Base-by-base conservation (phyloP, 345 rosid genomes). In the Psidium friedrichsthalianum region DNA sequence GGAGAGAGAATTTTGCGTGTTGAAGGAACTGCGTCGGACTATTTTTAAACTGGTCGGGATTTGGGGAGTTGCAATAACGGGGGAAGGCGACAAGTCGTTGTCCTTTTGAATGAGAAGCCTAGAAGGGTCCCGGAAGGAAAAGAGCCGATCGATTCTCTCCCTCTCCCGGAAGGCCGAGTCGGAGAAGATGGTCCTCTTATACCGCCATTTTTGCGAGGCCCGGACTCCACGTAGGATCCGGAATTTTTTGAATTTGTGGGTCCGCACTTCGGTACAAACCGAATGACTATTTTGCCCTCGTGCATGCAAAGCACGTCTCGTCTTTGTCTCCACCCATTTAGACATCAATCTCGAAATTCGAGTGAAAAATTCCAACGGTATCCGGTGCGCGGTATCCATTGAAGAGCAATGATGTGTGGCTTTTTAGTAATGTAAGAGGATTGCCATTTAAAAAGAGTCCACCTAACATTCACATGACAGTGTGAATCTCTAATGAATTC, bases 391-490 rank as follows among this genome's bases (percentile, higher is more conserved):
- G n/a, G n/a, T n/a, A 6, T 58, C 32, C 18, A n/a, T 13, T 14
- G 20, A 59, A 13, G 20, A 61, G 16, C 40, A 61, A 40, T 61
- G 15, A 27, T 13, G 15, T 27, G 15, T 6, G 40, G 32, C n/a
- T 61, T 61, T 61, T 61, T 0, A 64, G 22, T 29, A 64, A 64
- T 1, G 1, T 2, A 0, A 0, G 22, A 58, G 36, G 10, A 58
- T 12, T 12, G 32, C 8, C 3, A 0, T 8, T 16, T 1, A 0
- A 64, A 64, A 32, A 32, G 24, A 64, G 24, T 8, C 6, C 7
- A 5, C 13, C 47, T 36, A 4, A 18, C 14, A 36, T 18, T 69
- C 6, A 2, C 8, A 69, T 18, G 2, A 53, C 55, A 14, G 15
- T 0, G 18, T 11, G 6, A 53, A 53, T 15, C 6, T 14, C 18